Evolutionary conservation across 1,139 yeast genomes (phyloP).

Genomic region (Candida glucosophila): DNA sequence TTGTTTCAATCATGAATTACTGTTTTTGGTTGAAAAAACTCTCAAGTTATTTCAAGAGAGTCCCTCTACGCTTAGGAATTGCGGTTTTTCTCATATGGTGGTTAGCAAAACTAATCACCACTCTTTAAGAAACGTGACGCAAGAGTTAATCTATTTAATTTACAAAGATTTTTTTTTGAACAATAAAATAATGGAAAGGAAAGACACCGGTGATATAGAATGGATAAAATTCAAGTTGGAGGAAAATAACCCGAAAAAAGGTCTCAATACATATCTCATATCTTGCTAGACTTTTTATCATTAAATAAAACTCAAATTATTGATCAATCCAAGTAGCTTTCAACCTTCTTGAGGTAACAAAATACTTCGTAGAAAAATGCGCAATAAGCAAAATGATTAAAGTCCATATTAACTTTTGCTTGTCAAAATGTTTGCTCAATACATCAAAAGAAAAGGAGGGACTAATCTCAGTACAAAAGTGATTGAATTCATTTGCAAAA

Average conservation of each 20-base stretch:
- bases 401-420: constrained; percentile 53
- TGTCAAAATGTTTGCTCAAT: constrained; percentile 60
- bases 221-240: constrained; percentile 26
- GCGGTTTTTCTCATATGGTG: too few relatives aligned
- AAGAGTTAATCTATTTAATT: constrained; percentile 34
- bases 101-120: too few relatives aligned
- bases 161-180: constrained; percentile 17
- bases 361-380: constrained; percentile 43
- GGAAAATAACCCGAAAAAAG: constrained; percentile 7
- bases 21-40: too few relatives aligned
- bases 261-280: constrained; percentile 15
- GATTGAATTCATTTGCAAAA: constrained; percentile 50
- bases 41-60: too few relatives aligned
- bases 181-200: constrained; percentile 3
- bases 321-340: constrained; percentile 25
- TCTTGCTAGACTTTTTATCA: too few relatives aligned
- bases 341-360: constrained; percentile 44
- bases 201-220: constrained; percentile 8
- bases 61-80: too few relatives aligned
- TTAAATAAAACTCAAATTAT: constrained; percentile 1
- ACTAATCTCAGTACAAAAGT: constrained; percentile 67
- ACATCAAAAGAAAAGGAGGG: constrained; percentile 85
- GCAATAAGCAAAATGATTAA: constrained; percentile 43
- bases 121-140: too few relatives aligned
- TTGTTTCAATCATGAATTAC: too few relatives aligned